These are phyloP conservation scores for Suillus spraguei DNA, from an alignment of 768 basidiomycete species.

Conservation along the genomic window DNA sequence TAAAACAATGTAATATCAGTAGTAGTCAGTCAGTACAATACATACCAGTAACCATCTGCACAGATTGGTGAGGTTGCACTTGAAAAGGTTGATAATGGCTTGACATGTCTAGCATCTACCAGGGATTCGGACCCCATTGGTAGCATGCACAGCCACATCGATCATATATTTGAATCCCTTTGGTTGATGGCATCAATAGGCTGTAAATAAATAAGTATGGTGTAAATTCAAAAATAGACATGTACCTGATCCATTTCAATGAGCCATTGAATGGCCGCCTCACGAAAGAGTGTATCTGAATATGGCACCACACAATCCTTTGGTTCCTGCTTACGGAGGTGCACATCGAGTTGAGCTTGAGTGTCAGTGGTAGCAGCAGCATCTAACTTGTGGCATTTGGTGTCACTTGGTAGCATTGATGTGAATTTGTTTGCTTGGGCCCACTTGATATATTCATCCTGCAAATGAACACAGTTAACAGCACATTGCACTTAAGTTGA, in stretches of 20 bases:
- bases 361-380: too few species aligned
- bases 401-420: too few species aligned
- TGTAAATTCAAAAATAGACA: background rate
- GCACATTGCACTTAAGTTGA: too few species aligned
- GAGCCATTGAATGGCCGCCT: constrained; percentile 40
- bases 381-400: too few species aligned
- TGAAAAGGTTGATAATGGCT: constrained; percentile 9
- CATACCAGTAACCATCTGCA: too few species aligned
- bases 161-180: constrained; percentile 37
- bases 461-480: too few species aligned
- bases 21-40: too few species aligned
- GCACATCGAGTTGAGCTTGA: background rate
- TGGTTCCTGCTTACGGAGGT: background rate
- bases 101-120: background rate
- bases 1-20: too few species aligned
- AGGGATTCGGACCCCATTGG: constrained; percentile 32
- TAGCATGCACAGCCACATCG: constrained; percentile 9
- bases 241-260: constrained; percentile 40
- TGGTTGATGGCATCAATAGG: constrained; percentile 26
- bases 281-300: constrained; percentile 27
- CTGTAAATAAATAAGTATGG: background rate
- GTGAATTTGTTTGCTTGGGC: too few species aligned
- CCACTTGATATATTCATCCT: background rate
- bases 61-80: background rate
- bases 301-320: constrained; percentile 29